phyloP scores from a whole-genome alignment of 805 yeast genomes.

The Tetrapisispora namnaoensis region DNA sequence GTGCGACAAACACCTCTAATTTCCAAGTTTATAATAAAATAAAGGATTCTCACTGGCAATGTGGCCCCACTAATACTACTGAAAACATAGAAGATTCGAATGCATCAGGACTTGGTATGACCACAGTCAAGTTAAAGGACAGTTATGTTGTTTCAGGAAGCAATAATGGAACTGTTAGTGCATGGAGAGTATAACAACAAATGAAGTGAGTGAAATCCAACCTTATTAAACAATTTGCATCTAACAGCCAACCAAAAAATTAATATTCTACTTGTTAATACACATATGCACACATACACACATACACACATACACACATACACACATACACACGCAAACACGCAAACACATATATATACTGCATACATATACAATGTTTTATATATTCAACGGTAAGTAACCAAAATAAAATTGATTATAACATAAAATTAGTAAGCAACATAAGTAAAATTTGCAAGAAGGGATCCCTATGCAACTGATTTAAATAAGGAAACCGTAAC shows the following conservation, averaged over 20 bases:
- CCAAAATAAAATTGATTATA: no score
- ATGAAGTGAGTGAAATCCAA: not conserved
- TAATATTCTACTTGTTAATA: constrained; percentile 1
- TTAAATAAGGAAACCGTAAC: no score
- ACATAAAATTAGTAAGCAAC: no score
- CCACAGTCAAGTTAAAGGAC: constrained; percentile 35
- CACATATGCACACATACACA: no score
- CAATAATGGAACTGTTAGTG: constrained; percentile 46
- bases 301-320: not conserved
- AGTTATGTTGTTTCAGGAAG: constrained; percentile 63
- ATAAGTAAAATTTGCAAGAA: no score
- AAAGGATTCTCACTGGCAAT: constrained; percentile 42
- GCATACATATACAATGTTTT: not conserved
- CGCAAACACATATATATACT: not conserved
- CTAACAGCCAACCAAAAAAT: not conserved
- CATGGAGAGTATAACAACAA: constrained; percentile 54
- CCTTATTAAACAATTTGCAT: not conserved
- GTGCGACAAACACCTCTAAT: constrained; percentile 36
- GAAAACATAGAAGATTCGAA: not conserved
- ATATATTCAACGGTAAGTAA: no score
- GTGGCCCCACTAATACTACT: constrained; percentile 33
- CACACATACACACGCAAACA: not conserved
- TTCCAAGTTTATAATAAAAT: constrained; percentile 52
- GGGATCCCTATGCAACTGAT: no score
- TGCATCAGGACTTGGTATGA: not conserved